Conservation (phyloP, 1,284 basidiomycete genomes). For the Trichosporon faecale region DNA sequence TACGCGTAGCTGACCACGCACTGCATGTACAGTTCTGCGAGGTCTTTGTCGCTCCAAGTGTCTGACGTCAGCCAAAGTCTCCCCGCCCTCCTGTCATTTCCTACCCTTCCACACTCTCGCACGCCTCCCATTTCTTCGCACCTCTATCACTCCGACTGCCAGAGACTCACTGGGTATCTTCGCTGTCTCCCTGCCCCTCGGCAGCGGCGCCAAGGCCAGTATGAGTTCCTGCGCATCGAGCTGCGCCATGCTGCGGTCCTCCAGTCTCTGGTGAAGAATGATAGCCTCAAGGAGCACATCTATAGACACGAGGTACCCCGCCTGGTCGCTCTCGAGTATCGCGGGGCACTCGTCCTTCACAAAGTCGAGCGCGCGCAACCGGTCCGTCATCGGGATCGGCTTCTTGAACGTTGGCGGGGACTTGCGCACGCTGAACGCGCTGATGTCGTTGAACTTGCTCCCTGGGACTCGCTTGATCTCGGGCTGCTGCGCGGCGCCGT, state of each 20-base stretch:
- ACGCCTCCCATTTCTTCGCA: too few relatives aligned
- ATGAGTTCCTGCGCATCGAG: background rate
- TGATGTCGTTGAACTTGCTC: background rate
- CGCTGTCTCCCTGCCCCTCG: background rate
- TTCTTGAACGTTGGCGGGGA: background rate
- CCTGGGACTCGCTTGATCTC: too few relatives aligned
- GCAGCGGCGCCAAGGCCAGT: background rate
- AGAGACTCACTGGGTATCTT: background rate
- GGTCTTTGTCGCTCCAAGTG: background rate
- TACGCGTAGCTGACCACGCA: background rate
- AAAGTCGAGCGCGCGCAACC: background rate
- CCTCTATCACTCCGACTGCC: too few relatives aligned
- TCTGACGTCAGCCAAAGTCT: background rate
- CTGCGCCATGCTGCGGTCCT: background rate
- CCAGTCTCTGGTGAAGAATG: background rate
- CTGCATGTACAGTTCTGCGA: background rate
- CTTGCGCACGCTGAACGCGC: background rate
- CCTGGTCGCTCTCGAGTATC: background rate
- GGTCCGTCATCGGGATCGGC: background rate
- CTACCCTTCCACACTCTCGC: too few relatives aligned
- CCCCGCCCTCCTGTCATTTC: background rate
- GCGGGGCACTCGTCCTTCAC: background rate
- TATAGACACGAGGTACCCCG: background rate
- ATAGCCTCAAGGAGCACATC: background rate
- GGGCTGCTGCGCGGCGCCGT: too few relatives aligned